A percentile compares a stretch with the other conserved stretches of the same genome.
phyloP scores from a whole-genome alignment of 73 alveolate genomes.

The Chromera velia region DNA sequence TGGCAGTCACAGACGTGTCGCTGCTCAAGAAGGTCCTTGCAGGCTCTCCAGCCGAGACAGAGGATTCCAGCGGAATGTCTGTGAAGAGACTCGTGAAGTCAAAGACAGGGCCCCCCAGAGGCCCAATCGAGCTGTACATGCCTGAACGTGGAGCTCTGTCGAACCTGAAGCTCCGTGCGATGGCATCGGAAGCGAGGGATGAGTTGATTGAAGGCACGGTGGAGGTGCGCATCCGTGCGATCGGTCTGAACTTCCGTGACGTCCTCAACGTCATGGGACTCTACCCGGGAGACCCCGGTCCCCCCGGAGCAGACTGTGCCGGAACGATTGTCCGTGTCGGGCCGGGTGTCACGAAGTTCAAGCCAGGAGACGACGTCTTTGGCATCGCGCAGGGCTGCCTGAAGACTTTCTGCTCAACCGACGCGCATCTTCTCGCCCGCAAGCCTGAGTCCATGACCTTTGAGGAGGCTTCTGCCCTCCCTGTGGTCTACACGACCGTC shows the following conservation, averaged over 20 bases:
- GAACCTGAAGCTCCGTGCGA: not conserved
- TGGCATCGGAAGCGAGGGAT: constrained; percentile 4
- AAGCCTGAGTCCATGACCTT: too few species aligned
- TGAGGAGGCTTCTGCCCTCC: too few species aligned
- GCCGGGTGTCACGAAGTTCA: constrained; percentile 10
- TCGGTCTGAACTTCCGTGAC: constrained; percentile 44
- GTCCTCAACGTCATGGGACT: constrained; percentile 40
- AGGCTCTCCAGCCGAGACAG: too few species aligned
- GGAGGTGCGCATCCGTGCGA: constrained; percentile 28
- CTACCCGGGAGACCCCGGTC: constrained; percentile 42
- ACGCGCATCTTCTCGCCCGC: constrained; percentile 27
- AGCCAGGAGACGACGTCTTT: too few species aligned
- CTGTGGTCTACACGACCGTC: too few species aligned
- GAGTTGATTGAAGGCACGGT: constrained; percentile 9
- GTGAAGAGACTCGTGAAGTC: too few species aligned
- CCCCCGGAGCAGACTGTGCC: constrained; percentile 33
- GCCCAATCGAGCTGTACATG: not conserved
- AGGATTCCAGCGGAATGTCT: too few species aligned
- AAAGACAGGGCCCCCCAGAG: too few species aligned
- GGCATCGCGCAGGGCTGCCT: too few species aligned
- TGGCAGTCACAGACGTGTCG: too few species aligned
- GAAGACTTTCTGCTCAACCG: constrained; percentile 13
- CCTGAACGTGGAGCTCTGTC: not conserved
- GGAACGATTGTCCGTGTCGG: constrained; percentile 29
- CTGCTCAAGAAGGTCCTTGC: too few species aligned